Evolutionary conservation across 129 eudicot species (phyloP), one percentile per base, ranked within the genome.

Genomic region (Escallonia herrerae): DNA sequence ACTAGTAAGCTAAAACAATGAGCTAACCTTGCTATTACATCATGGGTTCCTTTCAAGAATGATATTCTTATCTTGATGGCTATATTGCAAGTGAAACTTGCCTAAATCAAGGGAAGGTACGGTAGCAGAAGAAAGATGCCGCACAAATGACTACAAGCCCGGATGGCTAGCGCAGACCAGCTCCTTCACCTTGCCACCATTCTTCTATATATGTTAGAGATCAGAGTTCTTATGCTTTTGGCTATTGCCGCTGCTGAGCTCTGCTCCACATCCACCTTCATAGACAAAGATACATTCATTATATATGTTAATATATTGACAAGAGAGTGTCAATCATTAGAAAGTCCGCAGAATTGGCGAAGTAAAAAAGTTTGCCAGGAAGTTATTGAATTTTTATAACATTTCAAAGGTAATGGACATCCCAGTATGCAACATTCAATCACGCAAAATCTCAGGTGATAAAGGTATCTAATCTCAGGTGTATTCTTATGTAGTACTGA

Each of bases 21-120:
- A 22, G 33, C 33, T 22, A 22, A 22, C 33, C 1, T 22, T 22
- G 33, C 33, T 22, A 22, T 22, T 22, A 22, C 33, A 22, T 22
- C 33, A 22, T 22, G 33, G 33, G 33, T 22, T n/a, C 10, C 60
- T 65, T 51, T 53, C 53, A 63, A 44, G 56, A 63, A 63, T 47
- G 56, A n/a, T 45, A 68, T 58, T 57, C 33, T 43, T 15, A 50
- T 51, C 4, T 40, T 7, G n/a, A 7, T 40, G 51, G 50, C 44
- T 70, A 59, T 60, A 45, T 14, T 38, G 63, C 61, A 64, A 37
- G 5, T 43, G 47, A 68, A 58, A 40, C 61, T 60, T 60, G 52
- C 74, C 74, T 59, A 60, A 70, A 60, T 60, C 60, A 67, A 48
- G 67, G 60, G 45, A 59, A 58, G 66, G 48, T 38, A 41, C 33